A percentile compares a stretch with the other conserved stretches of the same genome.
These are phyloP conservation scores for Kuraishia cidri DNA, from an alignment of 805 yeast genomes.

Conservation along the genomic window DNA sequence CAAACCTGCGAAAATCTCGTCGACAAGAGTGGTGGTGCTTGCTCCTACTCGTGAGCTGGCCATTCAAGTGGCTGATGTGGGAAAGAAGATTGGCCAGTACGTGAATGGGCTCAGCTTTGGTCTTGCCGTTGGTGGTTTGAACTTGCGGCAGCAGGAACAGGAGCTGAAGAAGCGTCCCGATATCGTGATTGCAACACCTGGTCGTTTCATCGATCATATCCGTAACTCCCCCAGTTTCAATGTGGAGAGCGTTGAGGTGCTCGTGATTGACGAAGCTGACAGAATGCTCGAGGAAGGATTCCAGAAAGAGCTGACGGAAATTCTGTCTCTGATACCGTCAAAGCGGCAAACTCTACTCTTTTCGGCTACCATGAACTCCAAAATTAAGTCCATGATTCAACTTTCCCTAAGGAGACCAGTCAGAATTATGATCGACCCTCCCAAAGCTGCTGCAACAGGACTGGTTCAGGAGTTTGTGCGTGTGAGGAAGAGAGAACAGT, in stretches of 20 bases:
- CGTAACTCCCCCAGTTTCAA: slow-evolving; percentile 90
- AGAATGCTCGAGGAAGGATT: slow-evolving; percentile 99
- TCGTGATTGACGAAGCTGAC: slow-evolving; percentile 97
- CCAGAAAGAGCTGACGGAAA: slow-evolving; percentile 90
- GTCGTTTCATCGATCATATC: slow-evolving; percentile 95
- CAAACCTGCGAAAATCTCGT: slow-evolving; percentile 77
- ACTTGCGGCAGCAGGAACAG: slow-evolving; percentile 91
- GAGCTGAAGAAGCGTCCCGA: slow-evolving; percentile 90
- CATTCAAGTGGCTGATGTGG: slow-evolving; percentile 92
- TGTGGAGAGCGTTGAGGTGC: slow-evolving; percentile 84
- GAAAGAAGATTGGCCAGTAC: slow-evolving; percentile 71
- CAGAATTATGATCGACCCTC: slow-evolving; percentile 92
- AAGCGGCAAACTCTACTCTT: slow-evolving; percentile 91
- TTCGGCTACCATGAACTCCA: slow-evolving; percentile 97
- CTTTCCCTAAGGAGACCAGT: slow-evolving; percentile 87
- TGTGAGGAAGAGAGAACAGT: slow-evolving; percentile 78
- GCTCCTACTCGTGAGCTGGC: slow-evolving; percentile 98
- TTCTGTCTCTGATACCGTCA: slow-evolving; percentile 75
- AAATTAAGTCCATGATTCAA: slow-evolving; percentile 79
- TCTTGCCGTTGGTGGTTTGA: slow-evolving; percentile 96
- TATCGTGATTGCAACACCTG: slow-evolving; percentile 96
- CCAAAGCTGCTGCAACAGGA: slow-evolving; percentile 88
- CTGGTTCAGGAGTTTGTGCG: slow-evolving; percentile 91
- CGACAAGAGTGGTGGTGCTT: slow-evolving; percentile 84
- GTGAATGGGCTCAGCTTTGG: slow-evolving; percentile 79